phyloP scores from a whole-genome alignment of 371 early-diverging fungal genomes.

The Saksenaea vasiformis region DNA sequence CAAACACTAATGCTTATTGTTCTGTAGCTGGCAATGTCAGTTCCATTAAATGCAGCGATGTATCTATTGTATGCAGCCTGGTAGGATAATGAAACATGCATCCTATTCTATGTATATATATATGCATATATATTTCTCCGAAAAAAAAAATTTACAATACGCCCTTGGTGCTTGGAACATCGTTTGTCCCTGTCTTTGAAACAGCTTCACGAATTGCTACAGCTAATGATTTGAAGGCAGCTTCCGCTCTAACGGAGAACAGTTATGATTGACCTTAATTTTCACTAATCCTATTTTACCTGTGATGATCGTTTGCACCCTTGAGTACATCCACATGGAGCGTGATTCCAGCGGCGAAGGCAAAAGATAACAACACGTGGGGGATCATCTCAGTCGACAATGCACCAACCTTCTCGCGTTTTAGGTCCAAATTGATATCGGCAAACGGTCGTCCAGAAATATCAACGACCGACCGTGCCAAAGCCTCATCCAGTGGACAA shows the following conservation, averaged over 20 bases:
- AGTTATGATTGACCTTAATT: constrained; percentile 1
- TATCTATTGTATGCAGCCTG: too few relatives aligned
- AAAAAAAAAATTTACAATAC: constrained; percentile 54
- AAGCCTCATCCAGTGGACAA: constrained; percentile 95
- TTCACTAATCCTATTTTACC: constrained; percentile 44
- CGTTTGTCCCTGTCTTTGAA: constrained; percentile 76
- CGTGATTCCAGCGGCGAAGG: constrained; percentile 89
- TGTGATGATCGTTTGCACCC: constrained; percentile 93
- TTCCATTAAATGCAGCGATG: too few relatives aligned
- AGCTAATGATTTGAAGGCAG: constrained; percentile 97
- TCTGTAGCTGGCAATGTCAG: too few relatives aligned
- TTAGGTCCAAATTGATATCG: constrained; percentile 79
- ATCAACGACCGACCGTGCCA: constrained; percentile 94
- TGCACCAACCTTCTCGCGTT: constrained; percentile 87
- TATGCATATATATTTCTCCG: background rate
- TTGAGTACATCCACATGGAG: constrained; percentile 94
- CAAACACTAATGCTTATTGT: too few relatives aligned
- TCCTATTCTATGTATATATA: too few relatives aligned
- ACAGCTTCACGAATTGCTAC: constrained; percentile 89
- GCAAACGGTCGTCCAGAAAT: constrained; percentile 95
- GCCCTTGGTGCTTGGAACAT: constrained; percentile 95
- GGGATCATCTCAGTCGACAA: constrained; percentile 97
- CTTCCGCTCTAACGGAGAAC: constrained; percentile 72
- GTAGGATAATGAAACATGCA: too few relatives aligned
- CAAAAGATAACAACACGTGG: constrained; percentile 91